Percentiles rank a stretch among this genome's conserved stretches.
These are phyloP conservation scores for Sporothrix mexicana DNA, from an alignment of 2,329 filamentous ascomycete genomes.

Conservation along the genomic window DNA sequence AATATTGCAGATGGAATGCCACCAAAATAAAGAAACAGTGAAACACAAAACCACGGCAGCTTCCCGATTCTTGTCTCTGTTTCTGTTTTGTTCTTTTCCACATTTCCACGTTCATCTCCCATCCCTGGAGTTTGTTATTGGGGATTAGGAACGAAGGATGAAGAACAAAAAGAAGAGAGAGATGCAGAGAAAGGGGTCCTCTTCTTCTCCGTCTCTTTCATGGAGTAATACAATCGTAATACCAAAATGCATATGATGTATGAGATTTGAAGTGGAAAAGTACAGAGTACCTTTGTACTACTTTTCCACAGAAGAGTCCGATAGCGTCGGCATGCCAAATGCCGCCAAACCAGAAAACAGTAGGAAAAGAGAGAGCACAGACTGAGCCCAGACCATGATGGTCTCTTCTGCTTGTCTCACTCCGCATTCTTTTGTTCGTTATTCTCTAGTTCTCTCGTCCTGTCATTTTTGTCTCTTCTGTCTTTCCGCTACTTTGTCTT, in stretches of 20 bases:
- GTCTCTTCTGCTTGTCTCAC: conserved; percentile 12
- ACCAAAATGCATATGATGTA: neutral
- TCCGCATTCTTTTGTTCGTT: neutral
- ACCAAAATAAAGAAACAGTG: neutral
- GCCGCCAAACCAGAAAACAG: neutral
- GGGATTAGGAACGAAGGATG: neutral
- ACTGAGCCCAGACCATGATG: neutral
- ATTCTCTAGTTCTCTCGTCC: no score
- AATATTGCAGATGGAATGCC: neutral
- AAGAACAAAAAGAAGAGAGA: neutral
- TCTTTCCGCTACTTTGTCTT: neutral
- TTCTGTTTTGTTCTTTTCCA: neutral
- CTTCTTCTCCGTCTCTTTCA: neutral
- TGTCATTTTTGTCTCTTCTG: neutral
- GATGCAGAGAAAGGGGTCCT: neutral
- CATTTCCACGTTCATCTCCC: neutral
- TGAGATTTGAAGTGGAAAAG: neutral
- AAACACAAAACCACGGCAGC: neutral
- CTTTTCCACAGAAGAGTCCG: neutral
- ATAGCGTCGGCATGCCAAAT: neutral
- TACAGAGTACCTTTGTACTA: neutral
- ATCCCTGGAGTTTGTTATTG: neutral
- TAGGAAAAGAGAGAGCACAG: no score
- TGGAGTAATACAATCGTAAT: neutral
- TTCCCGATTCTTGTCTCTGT: neutral